These are phyloP conservation scores for Cucurbita maxima DNA, from an alignment of 306 rosid species.

Conservation along the genomic window DNA sequence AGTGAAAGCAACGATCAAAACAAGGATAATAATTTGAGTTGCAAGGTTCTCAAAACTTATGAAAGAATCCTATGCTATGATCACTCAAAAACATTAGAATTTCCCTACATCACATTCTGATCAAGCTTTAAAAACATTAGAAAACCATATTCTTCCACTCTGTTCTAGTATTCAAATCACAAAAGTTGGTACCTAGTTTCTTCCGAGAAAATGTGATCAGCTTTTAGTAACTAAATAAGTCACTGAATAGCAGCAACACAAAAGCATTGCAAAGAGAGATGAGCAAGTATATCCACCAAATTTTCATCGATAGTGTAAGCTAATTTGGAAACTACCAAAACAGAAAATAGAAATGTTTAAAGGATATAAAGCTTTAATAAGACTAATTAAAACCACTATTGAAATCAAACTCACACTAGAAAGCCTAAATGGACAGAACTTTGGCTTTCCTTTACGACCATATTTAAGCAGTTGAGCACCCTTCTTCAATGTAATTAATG, in stretches of 20 bases:
- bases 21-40: neutral
- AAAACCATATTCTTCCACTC: neutral
- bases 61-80: neutral
- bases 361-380: neutral
- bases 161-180: neutral
- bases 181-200: neutral
- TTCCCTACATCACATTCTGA: neutral
- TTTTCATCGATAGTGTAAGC: neutral
- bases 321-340: neutral
- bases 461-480: constrained; percentile 90
- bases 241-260: neutral
- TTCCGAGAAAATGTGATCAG: neutral
- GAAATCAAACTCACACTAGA: constrained; percentile 52
- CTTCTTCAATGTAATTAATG: constrained; percentile 69
- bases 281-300: neutral
- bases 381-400: constrained; percentile 1
- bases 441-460: constrained; percentile 99
- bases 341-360: neutral
- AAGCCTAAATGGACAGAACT: constrained; percentile 84
- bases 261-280: constrained; percentile 3
- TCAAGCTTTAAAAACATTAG: neutral
- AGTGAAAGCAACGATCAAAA: neutral
- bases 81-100: neutral
- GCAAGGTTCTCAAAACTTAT: neutral
- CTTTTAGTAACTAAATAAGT: neutral